Conservation (phyloP, 192 early-diverging fungal genomes). For the Endogone sp. region DNA sequence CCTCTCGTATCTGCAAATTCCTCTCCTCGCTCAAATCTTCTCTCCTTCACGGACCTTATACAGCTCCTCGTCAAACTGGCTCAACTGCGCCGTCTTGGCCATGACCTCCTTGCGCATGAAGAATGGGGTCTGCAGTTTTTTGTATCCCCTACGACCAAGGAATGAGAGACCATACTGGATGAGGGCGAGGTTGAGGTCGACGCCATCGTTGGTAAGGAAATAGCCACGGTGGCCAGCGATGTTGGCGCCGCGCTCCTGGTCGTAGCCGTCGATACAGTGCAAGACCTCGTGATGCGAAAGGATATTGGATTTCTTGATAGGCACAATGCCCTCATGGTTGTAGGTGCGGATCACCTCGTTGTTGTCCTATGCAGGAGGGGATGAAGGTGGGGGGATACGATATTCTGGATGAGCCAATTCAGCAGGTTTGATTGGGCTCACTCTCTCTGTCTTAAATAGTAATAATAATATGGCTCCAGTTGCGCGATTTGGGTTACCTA, state of each 20-base stretch:
- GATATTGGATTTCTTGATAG: constrained; percentile 55
- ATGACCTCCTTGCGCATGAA: constrained; percentile 97
- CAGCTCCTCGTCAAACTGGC: constrained; percentile 97
- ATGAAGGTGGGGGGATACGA: neutral
- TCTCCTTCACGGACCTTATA: constrained; percentile 72
- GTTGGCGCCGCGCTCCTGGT: constrained; percentile 85
- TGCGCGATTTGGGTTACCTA: too few relatives aligned
- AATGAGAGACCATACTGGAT: constrained; percentile 96
- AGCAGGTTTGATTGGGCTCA: too few relatives aligned
- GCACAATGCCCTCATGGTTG: constrained; percentile 53
- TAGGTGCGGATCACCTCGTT: constrained; percentile 62
- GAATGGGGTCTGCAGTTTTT: constrained; percentile 95
- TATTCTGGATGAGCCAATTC: too few relatives aligned
- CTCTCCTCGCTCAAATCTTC: too few relatives aligned
- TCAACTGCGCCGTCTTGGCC: constrained; percentile 98
- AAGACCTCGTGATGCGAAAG: constrained; percentile 94
- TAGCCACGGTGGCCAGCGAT: constrained; percentile 99
- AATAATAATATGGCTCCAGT: neutral
- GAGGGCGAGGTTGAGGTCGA: constrained; percentile 95
- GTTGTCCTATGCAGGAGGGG: constrained; percentile 44
- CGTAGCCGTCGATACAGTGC: constrained; percentile 85
- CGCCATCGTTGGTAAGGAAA: constrained; percentile 92
- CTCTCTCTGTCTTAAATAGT: neutral
- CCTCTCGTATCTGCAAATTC: too few relatives aligned
- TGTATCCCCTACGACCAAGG: constrained; percentile 75